Percentiles rank a stretch among this genome's conserved stretches.
Evolutionary conservation across 148 eudicot genomes (phyloP).

Genomic region (Arctostaphylos glauca): DNA sequence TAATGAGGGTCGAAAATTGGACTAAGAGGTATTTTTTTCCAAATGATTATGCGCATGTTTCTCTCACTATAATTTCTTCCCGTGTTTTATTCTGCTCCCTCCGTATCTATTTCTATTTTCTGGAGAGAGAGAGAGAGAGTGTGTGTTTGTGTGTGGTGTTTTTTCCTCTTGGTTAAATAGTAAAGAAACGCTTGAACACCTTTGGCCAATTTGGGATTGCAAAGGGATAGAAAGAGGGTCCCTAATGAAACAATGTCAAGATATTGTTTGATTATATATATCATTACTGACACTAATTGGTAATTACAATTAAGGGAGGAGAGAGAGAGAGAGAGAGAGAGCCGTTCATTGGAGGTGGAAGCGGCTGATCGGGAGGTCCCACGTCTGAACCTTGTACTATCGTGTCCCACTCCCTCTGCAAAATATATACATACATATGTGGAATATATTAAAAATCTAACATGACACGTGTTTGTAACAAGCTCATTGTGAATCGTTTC

Average conservation of each 20-base stretch:
- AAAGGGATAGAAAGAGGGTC: background rate
- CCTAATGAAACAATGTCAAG: background rate
- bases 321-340: background rate
- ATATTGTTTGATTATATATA: background rate
- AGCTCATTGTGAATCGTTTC: no score
- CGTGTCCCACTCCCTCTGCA: background rate
- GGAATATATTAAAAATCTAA: no score
- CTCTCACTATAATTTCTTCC: background rate
- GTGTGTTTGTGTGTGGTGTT: background rate
- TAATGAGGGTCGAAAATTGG: background rate
- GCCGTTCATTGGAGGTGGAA: background rate
- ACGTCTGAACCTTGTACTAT: background rate
- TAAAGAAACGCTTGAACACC: no score
- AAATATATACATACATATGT: background rate
- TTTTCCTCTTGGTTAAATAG: background rate
- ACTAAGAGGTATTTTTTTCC: background rate
- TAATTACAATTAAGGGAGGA: background rate
- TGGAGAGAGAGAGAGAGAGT: background rate
- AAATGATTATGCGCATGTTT: background rate
- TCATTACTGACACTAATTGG: no score
- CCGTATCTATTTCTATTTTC: background rate
- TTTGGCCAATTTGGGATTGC: no score
- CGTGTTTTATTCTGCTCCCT: background rate
- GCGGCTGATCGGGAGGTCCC: background rate
- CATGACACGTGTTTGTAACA: no score